Evolutionary conservation across 805 yeast genomes (phyloP).

Genomic region (Komagataella pastoris): DNA sequence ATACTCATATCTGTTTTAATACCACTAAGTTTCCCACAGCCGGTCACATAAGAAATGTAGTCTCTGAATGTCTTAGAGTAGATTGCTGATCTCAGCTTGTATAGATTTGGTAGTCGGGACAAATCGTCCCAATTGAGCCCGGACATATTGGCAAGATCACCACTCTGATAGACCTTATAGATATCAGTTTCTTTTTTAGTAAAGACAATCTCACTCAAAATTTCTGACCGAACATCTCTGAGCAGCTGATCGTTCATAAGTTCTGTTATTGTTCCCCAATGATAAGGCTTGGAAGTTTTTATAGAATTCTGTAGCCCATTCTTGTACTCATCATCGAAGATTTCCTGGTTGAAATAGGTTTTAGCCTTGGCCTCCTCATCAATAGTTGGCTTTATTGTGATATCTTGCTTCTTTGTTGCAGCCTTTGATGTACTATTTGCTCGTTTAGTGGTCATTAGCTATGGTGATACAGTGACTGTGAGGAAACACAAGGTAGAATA

Average conservation of each 20-base stretch:
- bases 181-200: constrained; percentile 95
- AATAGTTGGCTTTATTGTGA: constrained; percentile 16
- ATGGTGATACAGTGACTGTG: not conserved
- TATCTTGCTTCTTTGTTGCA: constrained; percentile 1
- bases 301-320: constrained; percentile 28
- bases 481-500: not conserved
- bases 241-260: constrained; percentile 68
- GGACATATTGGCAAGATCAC: constrained; percentile 81
- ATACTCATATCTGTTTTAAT: constrained; percentile 83
- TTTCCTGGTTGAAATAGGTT: constrained; percentile 16
- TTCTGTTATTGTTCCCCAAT: constrained; percentile 76
- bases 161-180: constrained; percentile 83
- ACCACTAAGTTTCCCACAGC: constrained; percentile 87
- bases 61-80: constrained; percentile 81
- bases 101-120: constrained; percentile 59
- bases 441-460: not conserved
- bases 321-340: constrained; percentile 24
- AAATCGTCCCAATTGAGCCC: constrained; percentile 73
- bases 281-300: constrained; percentile 56
- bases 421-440: not conserved
- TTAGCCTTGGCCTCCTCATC: constrained; percentile 19
- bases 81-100: constrained; percentile 71
- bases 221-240: constrained; percentile 73
- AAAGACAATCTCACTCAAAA: constrained; percentile 71
- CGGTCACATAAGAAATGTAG: constrained; percentile 61